Evolutionary conservation across 163 green algal species (phyloP).

Genomic region (Chlorella variabilis): DNA sequence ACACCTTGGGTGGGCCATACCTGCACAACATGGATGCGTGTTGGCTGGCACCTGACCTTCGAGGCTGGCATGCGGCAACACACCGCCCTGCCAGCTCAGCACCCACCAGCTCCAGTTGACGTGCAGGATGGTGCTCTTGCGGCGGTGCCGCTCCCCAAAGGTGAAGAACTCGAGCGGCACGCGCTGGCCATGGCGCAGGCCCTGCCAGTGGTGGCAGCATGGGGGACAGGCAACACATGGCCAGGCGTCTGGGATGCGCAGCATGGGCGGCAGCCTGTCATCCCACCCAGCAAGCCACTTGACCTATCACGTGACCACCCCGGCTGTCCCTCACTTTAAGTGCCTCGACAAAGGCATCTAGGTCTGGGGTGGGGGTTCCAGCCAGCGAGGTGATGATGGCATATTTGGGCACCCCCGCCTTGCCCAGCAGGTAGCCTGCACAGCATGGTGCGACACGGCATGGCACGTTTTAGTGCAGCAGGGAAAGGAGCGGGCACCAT

Average conservation of each 20-base stretch:
- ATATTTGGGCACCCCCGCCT: conserved; percentile 74
- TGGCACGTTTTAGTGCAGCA: too few species aligned
- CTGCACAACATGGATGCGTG: conserved; percentile 34
- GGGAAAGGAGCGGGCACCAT: too few species aligned
- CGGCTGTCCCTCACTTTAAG: conserved; percentile 24
- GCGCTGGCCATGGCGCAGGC: conserved; percentile 62
- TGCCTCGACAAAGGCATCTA: conserved; percentile 63
- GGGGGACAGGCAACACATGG: background rate
- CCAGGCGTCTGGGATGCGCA: too few species aligned
- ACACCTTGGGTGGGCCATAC: conserved; percentile 78
- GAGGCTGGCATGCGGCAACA: too few species aligned
- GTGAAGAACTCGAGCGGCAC: conserved; percentile 81
- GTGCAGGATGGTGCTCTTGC: conserved; percentile 72
- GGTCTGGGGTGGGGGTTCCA: conserved; percentile 71
- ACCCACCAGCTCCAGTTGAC: conserved; percentile 64
- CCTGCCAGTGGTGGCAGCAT: conserved; percentile 25
- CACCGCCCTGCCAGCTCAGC: background rate
- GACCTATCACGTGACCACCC: too few species aligned
- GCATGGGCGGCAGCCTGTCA: too few species aligned
- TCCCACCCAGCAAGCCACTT: too few species aligned
- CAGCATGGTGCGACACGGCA: background rate
- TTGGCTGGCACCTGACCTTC: background rate
- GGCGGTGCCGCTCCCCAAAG: conserved; percentile 73
- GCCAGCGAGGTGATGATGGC: conserved; percentile 81
- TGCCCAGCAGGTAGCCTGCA: conserved; percentile 70